Conservation (phyloP, 2,329 filamentous ascomycete species). For the Talaromyces sp. region DNA sequence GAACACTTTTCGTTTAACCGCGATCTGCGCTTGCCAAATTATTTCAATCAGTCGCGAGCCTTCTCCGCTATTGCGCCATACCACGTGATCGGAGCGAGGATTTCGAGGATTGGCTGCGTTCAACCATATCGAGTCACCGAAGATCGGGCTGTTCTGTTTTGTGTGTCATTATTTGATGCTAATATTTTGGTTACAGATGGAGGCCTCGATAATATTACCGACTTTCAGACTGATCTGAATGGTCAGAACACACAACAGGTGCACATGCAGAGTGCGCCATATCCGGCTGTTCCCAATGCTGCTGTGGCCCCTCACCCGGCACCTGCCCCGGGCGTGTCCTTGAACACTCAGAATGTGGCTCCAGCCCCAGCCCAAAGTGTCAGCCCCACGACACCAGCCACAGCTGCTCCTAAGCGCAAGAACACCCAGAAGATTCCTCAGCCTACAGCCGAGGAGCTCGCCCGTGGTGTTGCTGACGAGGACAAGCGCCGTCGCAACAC, state of each 20-base stretch:
- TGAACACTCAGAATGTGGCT: constrained; percentile 16
- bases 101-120: neutral
- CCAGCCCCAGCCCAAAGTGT: constrained; percentile 20
- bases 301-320: constrained; percentile 21
- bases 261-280: constrained; percentile 30
- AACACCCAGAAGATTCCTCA: constrained; percentile 38
- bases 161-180: constrained; percentile 13
- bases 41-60: constrained; percentile 25
- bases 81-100: constrained; percentile 34
- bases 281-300: constrained; percentile 21
- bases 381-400: constrained; percentile 15
- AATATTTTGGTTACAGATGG: constrained; percentile 31
- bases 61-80: constrained; percentile 36
- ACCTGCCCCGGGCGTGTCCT: constrained; percentile 18
- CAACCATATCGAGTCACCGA: constrained; percentile 15
- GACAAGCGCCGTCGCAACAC: constrained; percentile 91
- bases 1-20: constrained; percentile 6
- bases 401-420: constrained; percentile 40
- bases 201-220: constrained; percentile 32
- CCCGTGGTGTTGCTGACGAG: constrained; percentile 78
- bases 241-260: constrained; percentile 26
- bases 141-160: constrained; percentile 8
- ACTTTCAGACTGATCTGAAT: constrained; percentile 35
- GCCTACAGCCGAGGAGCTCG: constrained; percentile 67
- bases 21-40: constrained; percentile 13